Base-by-base conservation (phyloP, 305 asterid species). In the Plantago rigida region DNA sequence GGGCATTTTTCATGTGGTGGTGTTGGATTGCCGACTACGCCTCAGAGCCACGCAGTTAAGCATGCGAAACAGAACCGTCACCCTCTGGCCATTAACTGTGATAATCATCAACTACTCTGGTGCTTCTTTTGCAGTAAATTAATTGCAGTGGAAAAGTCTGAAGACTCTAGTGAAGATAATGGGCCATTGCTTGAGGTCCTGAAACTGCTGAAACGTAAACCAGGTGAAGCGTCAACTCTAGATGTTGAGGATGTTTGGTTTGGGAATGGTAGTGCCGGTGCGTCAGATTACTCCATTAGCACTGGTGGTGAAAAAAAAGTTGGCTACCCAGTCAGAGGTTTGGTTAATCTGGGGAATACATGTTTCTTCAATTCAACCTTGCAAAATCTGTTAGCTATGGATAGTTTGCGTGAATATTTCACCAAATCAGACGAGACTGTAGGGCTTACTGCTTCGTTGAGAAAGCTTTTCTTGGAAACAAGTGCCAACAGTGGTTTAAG, bases 1-100 rank as follows among this genome's bases (percentile, higher is more conserved):
- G 97, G 89, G 22, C 87, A 83, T 77, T 78, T 81, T 64, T 81
- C 95, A 1, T 92, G 99, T 58, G 97, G 99, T 60, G 99, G 94
- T 56, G 81, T 78, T 64, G 99, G 97, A 66, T 70, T 86, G 26
- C 95, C 99, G 2, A 79, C 83, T 45, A 78, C 76, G 41, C 89
- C 89, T 58, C 84, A 83, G 56, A 82, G 91, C 67, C 99, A 92
- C 59, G 90, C 87, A 36, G 73, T 82, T 66, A 79, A 91, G 52
- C 99, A 92, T 71, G 82, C 97, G 5, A 86, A 73, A 67, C 82
- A 77, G 72, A 50, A 69, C 56, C 91, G 62, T 47, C 97, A 92
- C 69, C 82, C 87, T 0, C 59, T 89, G 75, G 91, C 77, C 48
- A 78, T 83, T 54, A 81, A 86, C 67, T 79, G 73, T 58, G 87